Evolutionary conservation across 139 green algal species (phyloP).

Genomic region (Pseudopediastrum boryanum): DNA sequence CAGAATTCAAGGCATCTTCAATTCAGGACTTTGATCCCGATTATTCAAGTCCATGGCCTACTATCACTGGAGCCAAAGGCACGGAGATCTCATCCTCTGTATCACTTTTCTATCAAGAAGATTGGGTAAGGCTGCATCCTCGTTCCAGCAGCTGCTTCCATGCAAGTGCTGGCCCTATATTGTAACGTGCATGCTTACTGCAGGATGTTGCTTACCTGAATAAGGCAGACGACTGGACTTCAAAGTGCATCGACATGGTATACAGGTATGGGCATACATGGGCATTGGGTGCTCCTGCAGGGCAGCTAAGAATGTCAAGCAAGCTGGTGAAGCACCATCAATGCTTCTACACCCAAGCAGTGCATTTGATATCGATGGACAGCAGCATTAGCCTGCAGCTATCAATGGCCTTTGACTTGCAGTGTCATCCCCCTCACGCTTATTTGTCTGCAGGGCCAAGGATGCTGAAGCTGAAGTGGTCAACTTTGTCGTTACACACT

Average conservation of each 20-base stretch:
- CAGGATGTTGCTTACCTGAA: not conserved
- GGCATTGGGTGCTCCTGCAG: no score
- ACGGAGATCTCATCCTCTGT: constrained; percentile 21
- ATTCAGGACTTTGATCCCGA: no score
- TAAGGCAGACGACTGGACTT: constrained; percentile 9
- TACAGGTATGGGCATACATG: no score
- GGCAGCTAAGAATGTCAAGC: no score
- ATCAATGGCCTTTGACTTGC: no score
- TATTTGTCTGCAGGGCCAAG: no score
- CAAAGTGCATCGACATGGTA: constrained; percentile 25
- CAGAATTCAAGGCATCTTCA: no score
- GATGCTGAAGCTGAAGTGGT: constrained; percentile 7
- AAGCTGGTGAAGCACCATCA: no score
- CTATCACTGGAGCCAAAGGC: not conserved
- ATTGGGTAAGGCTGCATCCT: constrained; percentile 1
- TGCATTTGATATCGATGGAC: no score
- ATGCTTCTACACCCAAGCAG: no score
- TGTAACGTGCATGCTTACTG: not conserved
- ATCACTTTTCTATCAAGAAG: constrained; percentile 18
- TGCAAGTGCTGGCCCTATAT: not conserved
- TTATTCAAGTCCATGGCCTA: not conserved
- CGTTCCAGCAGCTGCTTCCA: not conserved
- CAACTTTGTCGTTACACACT: constrained; percentile 24
- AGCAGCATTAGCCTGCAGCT: no score
- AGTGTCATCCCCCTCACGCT: no score